These are phyloP conservation scores for Umbelopsis sp. DNA, from an alignment of 371 early-diverging fungal species.

Conservation along the genomic window DNA sequence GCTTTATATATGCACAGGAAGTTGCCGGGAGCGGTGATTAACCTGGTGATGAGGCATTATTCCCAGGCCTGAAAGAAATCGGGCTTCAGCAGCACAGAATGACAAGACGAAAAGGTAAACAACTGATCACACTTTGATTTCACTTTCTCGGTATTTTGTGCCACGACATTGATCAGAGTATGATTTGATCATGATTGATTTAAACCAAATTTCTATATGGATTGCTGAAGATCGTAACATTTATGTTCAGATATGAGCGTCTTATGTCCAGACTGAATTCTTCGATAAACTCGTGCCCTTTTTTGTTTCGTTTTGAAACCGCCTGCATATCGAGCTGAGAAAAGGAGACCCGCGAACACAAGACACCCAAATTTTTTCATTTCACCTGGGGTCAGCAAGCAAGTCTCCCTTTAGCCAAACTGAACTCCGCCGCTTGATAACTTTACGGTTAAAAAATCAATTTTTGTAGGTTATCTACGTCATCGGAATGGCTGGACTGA, in stretches of 20 bases:
- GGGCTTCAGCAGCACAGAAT: background rate
- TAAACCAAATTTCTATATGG: background rate
- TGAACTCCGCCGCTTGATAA: background rate
- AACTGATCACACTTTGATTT: background rate
- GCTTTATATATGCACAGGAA: background rate
- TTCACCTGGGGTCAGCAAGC: too few species aligned
- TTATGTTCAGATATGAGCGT: background rate
- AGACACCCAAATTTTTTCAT: too few species aligned
- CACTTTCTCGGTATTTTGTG: background rate
- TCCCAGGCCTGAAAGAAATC: conserved; percentile 16
- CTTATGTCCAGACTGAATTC: too few species aligned
- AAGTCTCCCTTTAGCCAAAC: too few species aligned
- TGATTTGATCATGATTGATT: background rate
- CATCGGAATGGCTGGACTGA: background rate
- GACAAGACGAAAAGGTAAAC: background rate
- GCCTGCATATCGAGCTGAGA: too few species aligned
- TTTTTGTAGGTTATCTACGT: background rate
- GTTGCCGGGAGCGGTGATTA: background rate
- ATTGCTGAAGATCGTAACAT: background rate
- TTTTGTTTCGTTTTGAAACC: too few species aligned
- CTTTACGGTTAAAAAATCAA: background rate
- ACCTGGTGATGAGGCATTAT: conserved; percentile 10
- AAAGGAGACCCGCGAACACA: too few species aligned
- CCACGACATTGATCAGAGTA: background rate
- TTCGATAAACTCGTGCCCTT: too few species aligned